These are phyloP conservation scores for Apostasia shenzhenica DNA, from an alignment of 106 monocot species.

Conservation along the genomic window DNA sequence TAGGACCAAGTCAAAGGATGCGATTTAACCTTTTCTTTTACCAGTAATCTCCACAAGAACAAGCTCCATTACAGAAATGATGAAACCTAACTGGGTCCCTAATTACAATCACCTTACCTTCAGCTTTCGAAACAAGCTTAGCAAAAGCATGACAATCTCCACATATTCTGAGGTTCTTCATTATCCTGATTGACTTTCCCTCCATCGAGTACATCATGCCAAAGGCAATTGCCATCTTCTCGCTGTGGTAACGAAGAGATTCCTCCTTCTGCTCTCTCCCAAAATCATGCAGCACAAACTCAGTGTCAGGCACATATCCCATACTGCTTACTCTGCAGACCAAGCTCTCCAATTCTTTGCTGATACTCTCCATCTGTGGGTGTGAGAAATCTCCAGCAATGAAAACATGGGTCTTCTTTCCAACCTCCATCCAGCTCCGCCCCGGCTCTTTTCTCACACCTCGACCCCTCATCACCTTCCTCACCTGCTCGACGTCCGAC, in stretches of 20 bases:
- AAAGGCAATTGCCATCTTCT: slow-evolving; percentile 61
- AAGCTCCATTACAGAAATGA: slow-evolving; percentile 46
- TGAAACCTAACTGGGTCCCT: slow-evolving; percentile 61
- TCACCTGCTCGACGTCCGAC: slow-evolving; percentile 42
- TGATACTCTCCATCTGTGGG: slow-evolving; percentile 30
- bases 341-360: slow-evolving; percentile 32
- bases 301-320: slow-evolving; percentile 46
- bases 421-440: slow-evolving; percentile 67
- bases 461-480: slow-evolving; percentile 45
- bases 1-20: too few relatives aligned
- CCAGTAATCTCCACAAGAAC: slow-evolving; percentile 74
- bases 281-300: slow-evolving; percentile 53
- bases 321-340: slow-evolving; percentile 20
- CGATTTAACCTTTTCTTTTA: neutral
- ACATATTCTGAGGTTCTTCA: slow-evolving; percentile 66
- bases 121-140: slow-evolving; percentile 37
- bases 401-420: slow-evolving; percentile 47
- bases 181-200: slow-evolving; percentile 45
- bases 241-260: slow-evolving; percentile 33
- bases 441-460: slow-evolving; percentile 69
- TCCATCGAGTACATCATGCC: slow-evolving; percentile 35
- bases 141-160: slow-evolving; percentile 64
- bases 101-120: slow-evolving; percentile 32
- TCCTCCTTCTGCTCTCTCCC: slow-evolving; percentile 51
- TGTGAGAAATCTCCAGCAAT: slow-evolving; percentile 51